Evolutionary conservation across 2,329 filamentous ascomycete species (phyloP), one percentile per base, ranked within the genome.

Genomic region (Ophiostoma himal-ulmi): DNA sequence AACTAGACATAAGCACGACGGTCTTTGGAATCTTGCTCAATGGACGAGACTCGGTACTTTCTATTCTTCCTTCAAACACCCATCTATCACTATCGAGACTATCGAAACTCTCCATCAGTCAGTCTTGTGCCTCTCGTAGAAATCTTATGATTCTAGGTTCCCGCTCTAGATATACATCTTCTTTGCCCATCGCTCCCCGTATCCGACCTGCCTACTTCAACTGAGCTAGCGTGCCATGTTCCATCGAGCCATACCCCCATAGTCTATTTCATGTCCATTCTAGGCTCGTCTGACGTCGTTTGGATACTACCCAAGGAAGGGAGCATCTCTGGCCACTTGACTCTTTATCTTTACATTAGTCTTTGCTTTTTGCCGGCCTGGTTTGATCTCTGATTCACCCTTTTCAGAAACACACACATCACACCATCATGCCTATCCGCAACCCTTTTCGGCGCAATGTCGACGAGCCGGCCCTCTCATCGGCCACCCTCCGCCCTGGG

Each of bases 361-460:
- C 17, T n/a, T 6, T 48, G 44, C 44, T 48, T 17, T n/a, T 48
- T 20, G 5, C 8, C 30, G 30, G 5, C 13, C 14, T 17, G 13
- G 5, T 48, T 48, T 48, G 7, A 20, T 17, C n/a, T 48, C 20
- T 5, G 44, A 0, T 8, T 48, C 17, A 8, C 44, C 30, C 30
- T 48, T 48, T 48, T 1, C 17, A 44, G 3, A 7, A 48, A 7
- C 20, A 1, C 26, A 1, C 11, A n/a, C 39, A 13, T 22, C 67
- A 57, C 26, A 41, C 39, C 57, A n/a, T 22, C 17, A 82, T 91
- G 89, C 85, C 88, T 73, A 91, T 92, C 77, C 88, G 90, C 75
- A 93, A 92, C 78, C 88, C 89, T 39, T 91, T 93, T 77, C 86
- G 86, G 76, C 88, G 87, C 44, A 62, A 70, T 60, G 54, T 64